Percentiles rank a stretch among this genome's conserved stretches.
These are phyloP conservation scores for Myxozyma geophila DNA, from an alignment of 805 yeast genomes.

Conservation along the genomic window DNA sequence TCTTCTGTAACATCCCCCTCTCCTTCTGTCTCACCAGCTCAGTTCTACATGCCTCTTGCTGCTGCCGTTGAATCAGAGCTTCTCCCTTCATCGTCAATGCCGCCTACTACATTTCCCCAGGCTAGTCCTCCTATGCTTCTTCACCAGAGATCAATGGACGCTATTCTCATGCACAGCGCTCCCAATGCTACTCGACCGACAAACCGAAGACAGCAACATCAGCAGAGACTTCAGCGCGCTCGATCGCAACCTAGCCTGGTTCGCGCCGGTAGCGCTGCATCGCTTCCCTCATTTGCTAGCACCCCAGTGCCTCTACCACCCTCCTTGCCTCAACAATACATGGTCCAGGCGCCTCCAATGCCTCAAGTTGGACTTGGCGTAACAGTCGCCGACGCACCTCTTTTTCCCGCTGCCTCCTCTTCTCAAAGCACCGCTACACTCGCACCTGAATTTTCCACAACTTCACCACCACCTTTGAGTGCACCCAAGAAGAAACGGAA, in stretches of 20 bases:
- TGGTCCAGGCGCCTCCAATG: background rate
- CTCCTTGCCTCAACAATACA: background rate
- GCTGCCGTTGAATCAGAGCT: constrained; percentile 2
- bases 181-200: constrained; percentile 1
- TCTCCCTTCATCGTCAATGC: background rate
- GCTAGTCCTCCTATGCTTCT: constrained; percentile 8
- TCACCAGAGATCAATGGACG: constrained; percentile 16
- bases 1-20: constrained; percentile 7
- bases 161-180: constrained; percentile 6
- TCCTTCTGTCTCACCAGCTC: constrained; percentile 11
- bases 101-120: background rate
- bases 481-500: constrained; percentile 1
- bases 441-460: background rate
- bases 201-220: constrained; percentile 10
- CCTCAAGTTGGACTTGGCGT: constrained; percentile 8
- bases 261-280: constrained; percentile 8
- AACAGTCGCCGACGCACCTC: constrained; percentile 4
- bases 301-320: background rate
- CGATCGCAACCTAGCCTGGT: constrained; percentile 17
- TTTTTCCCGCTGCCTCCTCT: background rate
- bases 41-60: constrained; percentile 8
- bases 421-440: background rate
- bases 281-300: background rate
- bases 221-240: constrained; percentile 20
- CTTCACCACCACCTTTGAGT: background rate